Conservation (phyloP, 164 flowering plant genomes). For the Tinospora cordifolia region DNA sequence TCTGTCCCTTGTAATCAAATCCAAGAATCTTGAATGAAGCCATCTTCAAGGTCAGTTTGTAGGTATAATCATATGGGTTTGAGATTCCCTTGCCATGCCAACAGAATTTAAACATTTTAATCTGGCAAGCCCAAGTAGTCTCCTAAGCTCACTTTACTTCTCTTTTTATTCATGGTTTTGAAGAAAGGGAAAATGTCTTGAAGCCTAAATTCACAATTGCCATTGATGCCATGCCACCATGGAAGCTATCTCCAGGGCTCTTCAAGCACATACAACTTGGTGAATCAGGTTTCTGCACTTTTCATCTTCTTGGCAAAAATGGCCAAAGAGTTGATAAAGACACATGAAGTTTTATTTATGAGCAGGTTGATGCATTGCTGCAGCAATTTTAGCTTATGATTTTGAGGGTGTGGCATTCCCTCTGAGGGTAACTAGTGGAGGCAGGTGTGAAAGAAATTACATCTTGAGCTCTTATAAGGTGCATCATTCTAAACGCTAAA, state of each 20-base stretch:
- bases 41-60: no score
- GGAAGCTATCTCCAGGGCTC: constrained; percentile 36
- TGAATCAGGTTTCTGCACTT: constrained; percentile 21
- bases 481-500: constrained; percentile 25
- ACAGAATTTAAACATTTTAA: no score
- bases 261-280: constrained; percentile 38
- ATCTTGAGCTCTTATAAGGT: constrained; percentile 21
- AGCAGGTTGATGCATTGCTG: constrained; percentile 18
- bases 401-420: constrained; percentile 24
- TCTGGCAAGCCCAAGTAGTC: no score
- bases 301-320: constrained; percentile 34
- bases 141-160: not conserved
- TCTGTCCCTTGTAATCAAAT: no score
- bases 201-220: constrained; percentile 10
- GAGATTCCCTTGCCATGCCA: no score
- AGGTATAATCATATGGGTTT: no score
- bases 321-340: constrained; percentile 34
- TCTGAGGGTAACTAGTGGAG: constrained; percentile 43
- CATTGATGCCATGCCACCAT: constrained; percentile 29
- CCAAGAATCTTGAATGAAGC: no score
- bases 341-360: constrained; percentile 34
- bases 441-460: constrained; percentile 31
- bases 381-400: constrained; percentile 25
- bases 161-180: constrained; percentile 7
- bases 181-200: not conserved